phyloP scores from a whole-genome alignment of 768 basidiomycete genomes.

The Rhizopogon vinicolor region DNA sequence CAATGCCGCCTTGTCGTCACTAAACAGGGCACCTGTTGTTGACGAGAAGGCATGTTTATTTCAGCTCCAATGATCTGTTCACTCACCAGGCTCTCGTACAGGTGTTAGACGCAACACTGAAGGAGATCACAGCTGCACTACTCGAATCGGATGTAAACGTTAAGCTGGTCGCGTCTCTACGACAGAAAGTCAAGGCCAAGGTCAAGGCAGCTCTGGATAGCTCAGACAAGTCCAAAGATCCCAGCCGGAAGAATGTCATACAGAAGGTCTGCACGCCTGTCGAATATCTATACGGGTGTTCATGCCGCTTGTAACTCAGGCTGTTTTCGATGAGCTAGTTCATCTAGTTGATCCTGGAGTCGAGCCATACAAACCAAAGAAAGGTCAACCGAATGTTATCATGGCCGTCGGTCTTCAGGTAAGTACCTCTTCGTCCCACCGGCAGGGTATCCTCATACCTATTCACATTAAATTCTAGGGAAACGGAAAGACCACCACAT shows the following conservation, averaged over 20 bases:
- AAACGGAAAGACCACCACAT: slow-evolving; percentile 98
- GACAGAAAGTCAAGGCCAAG: slow-evolving; percentile 87
- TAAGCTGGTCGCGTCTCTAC: slow-evolving; percentile 83
- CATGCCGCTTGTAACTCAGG: slow-evolving; percentile 40
- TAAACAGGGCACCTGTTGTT: slow-evolving; percentile 80
- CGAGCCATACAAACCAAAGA: slow-evolving; percentile 94
- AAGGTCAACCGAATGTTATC: slow-evolving; percentile 88
- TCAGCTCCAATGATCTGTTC: neutral
- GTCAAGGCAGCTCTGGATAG: slow-evolving; percentile 78
- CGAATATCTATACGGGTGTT: neutral
- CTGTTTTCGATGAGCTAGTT: slow-evolving; percentile 96
- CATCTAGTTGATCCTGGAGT: slow-evolving; percentile 92
- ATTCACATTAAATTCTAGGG: slow-evolving; percentile 47
- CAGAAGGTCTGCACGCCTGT: slow-evolving; percentile 67
- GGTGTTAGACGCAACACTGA: slow-evolving; percentile 92
- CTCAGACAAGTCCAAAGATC: slow-evolving; percentile 71
- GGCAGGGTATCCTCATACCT: neutral
- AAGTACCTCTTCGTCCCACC: slow-evolving; percentile 15
- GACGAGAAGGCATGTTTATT: slow-evolving; percentile 75
- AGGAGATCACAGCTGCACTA: slow-evolving; percentile 91
- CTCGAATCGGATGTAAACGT: slow-evolving; percentile 98
- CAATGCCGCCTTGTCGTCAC: slow-evolving; percentile 88
- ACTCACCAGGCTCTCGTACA: slow-evolving; percentile 27
- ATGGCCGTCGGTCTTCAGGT: slow-evolving; percentile 98
- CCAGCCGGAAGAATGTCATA: slow-evolving; percentile 80